Conservation (phyloP, 257 asterid genomes). For the Cordia subcordata region DNA sequence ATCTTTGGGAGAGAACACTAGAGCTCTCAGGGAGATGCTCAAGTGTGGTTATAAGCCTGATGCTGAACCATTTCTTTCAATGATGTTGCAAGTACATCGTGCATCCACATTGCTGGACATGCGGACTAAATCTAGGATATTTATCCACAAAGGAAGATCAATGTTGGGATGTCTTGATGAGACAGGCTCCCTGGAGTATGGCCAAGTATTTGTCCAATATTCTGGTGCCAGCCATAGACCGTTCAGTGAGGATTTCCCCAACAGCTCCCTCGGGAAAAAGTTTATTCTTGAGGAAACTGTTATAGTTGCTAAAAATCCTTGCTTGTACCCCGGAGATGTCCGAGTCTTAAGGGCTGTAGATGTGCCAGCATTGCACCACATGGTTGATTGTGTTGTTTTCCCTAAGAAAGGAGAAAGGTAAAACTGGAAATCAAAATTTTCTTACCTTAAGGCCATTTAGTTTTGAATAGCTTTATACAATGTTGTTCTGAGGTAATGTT, state of each 20-base stretch:
- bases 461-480: no score
- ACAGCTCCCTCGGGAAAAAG: constrained; percentile 12
- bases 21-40: constrained; percentile 67
- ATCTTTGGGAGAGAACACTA: constrained; percentile 74
- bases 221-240: constrained; percentile 39
- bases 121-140: constrained; percentile 53
- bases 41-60: constrained; percentile 78
- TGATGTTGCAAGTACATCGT: constrained; percentile 77
- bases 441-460: background rate
- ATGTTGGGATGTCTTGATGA: constrained; percentile 97
- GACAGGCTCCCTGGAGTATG: constrained; percentile 64
- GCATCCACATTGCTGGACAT: constrained; percentile 67
- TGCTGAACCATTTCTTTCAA: constrained; percentile 74
- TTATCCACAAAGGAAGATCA: constrained; percentile 59
- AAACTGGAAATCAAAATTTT: background rate
- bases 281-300: constrained; percentile 39
- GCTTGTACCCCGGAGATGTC: constrained; percentile 92
- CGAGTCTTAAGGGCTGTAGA: constrained; percentile 66
- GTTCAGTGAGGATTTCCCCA: constrained; percentile 26
- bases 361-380: constrained; percentile 52
- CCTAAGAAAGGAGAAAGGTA: constrained; percentile 74
- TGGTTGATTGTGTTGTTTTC: constrained; percentile 92
- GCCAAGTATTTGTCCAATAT: constrained; percentile 72
- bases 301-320: constrained; percentile 83
- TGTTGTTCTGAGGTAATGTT: no score